These are phyloP conservation scores for Microbotryum violaceum DNA, from an alignment of 1,284 basidiomycete genomes.

Conservation along the genomic window DNA sequence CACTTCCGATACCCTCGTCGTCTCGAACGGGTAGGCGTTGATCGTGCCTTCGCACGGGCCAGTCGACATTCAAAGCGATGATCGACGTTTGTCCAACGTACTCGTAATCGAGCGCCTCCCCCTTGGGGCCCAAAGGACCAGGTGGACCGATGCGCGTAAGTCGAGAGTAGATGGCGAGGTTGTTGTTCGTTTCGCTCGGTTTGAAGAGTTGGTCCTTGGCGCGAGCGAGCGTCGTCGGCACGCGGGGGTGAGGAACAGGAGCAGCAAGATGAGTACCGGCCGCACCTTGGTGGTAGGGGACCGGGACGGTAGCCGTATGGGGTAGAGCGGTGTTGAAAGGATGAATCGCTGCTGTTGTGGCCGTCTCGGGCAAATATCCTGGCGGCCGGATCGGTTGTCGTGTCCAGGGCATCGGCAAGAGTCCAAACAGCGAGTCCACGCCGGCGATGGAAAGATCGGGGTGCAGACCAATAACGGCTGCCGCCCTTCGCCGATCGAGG, in stretches of 20 bases:
- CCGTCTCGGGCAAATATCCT: slow-evolving; percentile 33
- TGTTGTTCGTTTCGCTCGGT: slow-evolving; percentile 16
- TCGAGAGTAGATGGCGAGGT: slow-evolving; percentile 30
- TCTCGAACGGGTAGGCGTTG: slow-evolving; percentile 9
- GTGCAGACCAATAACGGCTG: slow-evolving; percentile 16
- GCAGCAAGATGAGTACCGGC: slow-evolving; percentile 19
- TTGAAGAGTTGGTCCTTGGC: slow-evolving; percentile 10
- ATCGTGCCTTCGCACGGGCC: slow-evolving; percentile 16
- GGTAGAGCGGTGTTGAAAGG: slow-evolving; percentile 35
- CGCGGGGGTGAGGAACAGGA: slow-evolving; percentile 23
- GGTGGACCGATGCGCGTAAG: slow-evolving; percentile 36
- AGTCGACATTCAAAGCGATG: slow-evolving; percentile 24
- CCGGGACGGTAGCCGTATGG: slow-evolving; percentile 29
- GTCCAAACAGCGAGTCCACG: slow-evolving; percentile 32
- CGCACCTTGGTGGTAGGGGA: slow-evolving; percentile 27
- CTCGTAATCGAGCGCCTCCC: slow-evolving; percentile 33
- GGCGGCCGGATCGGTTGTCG: slow-evolving; percentile 29
- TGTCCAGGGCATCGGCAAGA: slow-evolving; percentile 21
- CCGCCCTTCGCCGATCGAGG: slow-evolving; percentile 19
- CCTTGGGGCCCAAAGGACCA: slow-evolving; percentile 33
- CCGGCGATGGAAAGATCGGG: slow-evolving; percentile 20
- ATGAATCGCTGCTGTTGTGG: slow-evolving; percentile 23
- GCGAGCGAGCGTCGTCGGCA: slow-evolving; percentile 16
- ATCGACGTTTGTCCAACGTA: slow-evolving; percentile 22
- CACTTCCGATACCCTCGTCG: not conserved